Conservation (phyloP, 352 stramenopile species). For the Phytophthora pseudosyringae region DNA sequence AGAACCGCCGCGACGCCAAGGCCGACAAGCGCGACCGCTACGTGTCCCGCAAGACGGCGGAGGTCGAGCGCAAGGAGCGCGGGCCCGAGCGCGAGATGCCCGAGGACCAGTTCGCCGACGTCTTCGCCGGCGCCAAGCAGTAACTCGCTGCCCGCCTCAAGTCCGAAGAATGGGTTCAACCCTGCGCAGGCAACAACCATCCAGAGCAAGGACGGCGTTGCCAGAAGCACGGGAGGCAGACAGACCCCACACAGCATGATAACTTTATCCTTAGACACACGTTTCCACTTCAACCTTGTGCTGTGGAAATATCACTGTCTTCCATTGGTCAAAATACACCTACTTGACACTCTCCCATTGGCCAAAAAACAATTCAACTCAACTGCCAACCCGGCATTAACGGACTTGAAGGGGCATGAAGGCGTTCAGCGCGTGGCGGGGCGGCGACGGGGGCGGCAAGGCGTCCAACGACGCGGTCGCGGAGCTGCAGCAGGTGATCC, state of each 20-base stretch:
- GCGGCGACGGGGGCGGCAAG: constrained; percentile 26
- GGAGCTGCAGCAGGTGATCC: constrained; percentile 83
- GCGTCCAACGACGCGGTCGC: constrained; percentile 39
- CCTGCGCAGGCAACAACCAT: neutral
- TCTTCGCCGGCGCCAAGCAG: constrained; percentile 72
- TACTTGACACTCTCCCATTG: neutral
- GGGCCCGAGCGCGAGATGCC: constrained; percentile 70
- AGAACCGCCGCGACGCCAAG: constrained; percentile 88
- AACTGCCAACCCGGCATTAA: constrained; percentile 13
- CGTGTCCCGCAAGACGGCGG: constrained; percentile 88
- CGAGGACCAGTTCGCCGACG: constrained; percentile 86
- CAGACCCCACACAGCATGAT: constrained; percentile 1
- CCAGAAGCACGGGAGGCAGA: neutral
- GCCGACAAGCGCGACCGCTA: constrained; percentile 94
- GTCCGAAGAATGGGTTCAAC: neutral
- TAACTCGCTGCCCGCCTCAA: constrained; percentile 12
- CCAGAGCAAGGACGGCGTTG: constrained; percentile 11
- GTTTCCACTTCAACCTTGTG: too few species aligned
- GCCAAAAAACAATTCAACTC: neutral
- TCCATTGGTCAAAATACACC: constrained; percentile 16
- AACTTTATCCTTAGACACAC: constrained; percentile 27
- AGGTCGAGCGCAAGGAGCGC: constrained; percentile 83
- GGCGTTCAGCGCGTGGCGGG: constrained; percentile 41
- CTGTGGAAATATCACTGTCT: too few species aligned
- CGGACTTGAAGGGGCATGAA: constrained; percentile 34